Conservation (phyloP, 208 protist genomes). For the Trypanosoma lewisi region DNA sequence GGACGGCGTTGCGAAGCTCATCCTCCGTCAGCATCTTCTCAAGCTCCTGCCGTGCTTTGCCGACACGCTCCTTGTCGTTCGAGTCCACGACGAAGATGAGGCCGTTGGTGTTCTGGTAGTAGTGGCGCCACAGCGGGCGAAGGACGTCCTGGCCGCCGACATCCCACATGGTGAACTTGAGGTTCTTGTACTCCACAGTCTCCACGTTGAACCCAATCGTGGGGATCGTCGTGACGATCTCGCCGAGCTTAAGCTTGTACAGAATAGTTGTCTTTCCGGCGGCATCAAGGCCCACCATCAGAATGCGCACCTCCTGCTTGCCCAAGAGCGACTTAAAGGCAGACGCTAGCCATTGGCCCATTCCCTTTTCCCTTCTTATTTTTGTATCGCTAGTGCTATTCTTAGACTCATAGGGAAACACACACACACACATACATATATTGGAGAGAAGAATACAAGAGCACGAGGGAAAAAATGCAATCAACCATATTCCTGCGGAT, state of each 20-base stretch:
- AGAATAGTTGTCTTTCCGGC: slow-evolving; percentile 98
- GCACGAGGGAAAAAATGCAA: background rate
- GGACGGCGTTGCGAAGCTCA: slow-evolving; percentile 94
- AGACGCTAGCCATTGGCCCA: slow-evolving; percentile 50
- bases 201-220: slow-evolving; percentile 98
- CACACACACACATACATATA: no score
- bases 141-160: slow-evolving; percentile 96
- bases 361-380: slow-evolving; percentile 6
- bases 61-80: slow-evolving; percentile 93
- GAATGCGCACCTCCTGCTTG: slow-evolving; percentile 96
- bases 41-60: slow-evolving; percentile 90
- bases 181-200: slow-evolving; percentile 96
- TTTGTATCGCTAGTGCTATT: background rate
- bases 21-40: slow-evolving; percentile 97
- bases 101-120: slow-evolving; percentile 96
- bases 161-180: slow-evolving; percentile 97
- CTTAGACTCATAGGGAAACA: background rate
- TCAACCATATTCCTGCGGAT: background rate
- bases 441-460: background rate
- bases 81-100: slow-evolving; percentile 98
- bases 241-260: slow-evolving; percentile 97
- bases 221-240: slow-evolving; percentile 96
- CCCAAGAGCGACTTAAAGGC: slow-evolving; percentile 85
- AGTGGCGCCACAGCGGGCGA: slow-evolving; percentile 95
- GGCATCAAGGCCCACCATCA: slow-evolving; percentile 98